Percentiles rank a stretch among this genome's conserved stretches.
These are phyloP conservation scores for Diphasiastrum complanatum DNA, from an alignment of 83 land plant genomes.

Conservation along the genomic window DNA sequence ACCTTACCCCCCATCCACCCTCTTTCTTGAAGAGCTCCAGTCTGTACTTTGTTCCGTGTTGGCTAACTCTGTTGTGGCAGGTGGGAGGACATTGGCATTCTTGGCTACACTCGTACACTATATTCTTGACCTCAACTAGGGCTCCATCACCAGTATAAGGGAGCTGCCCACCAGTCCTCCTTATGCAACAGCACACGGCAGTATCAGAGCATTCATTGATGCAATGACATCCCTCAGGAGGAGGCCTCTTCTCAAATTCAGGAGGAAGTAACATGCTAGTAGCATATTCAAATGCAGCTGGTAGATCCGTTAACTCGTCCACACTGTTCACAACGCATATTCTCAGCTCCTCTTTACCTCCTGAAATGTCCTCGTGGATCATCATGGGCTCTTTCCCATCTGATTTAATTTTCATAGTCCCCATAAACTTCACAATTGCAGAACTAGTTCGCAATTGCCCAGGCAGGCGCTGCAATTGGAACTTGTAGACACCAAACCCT, in stretches of 20 bases:
- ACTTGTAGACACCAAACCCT: too few relatives aligned
- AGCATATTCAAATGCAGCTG: background rate
- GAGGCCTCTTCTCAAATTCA: background rate
- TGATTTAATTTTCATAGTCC: background rate
- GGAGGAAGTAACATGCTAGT: background rate
- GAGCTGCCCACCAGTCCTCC: background rate
- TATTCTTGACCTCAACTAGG: background rate
- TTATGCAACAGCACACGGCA: background rate
- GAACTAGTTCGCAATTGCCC: background rate
- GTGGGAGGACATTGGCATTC: background rate
- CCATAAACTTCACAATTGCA: background rate
- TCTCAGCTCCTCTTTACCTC: too few relatives aligned
- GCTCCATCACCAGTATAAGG: background rate
- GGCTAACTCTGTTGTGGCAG: background rate
- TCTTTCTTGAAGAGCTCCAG: constrained; percentile 1
- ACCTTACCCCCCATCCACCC: too few relatives aligned
- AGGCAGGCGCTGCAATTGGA: background rate
- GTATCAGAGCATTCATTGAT: background rate
- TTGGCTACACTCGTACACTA: background rate
- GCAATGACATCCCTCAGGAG: background rate
- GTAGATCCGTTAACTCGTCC: background rate
- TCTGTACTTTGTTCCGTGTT: too few relatives aligned
- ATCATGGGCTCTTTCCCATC: background rate
- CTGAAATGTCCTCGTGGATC: background rate
- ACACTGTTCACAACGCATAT: too few relatives aligned